Base-by-base conservation (phyloP, 208 protist species). In the Hexamita inflata region DNA sequence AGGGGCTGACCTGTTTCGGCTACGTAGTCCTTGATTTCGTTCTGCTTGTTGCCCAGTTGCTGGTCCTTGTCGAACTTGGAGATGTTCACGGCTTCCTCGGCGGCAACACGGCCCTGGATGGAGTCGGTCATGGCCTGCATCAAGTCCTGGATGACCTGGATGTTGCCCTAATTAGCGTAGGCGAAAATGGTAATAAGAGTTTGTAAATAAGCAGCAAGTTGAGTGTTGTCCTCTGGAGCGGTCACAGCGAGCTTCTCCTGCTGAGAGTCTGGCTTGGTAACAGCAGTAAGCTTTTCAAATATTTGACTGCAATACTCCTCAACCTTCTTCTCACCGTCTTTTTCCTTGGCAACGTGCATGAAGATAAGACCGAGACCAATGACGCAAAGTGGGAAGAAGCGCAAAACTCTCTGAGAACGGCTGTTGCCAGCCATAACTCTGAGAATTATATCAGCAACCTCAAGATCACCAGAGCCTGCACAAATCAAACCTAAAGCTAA, bases 161-260 rank as follows among this genome's bases (percentile, higher is more conserved):
- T 7, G 38, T 70, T 45, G n/a, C 35, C 35, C 7, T 7, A 42
- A n/a, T 15, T 15, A 19, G 64, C 9, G n/a, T 70, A 70, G 4
- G 34, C 64, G 42, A n/a, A 70, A 19, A 70, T 34, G 32, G 64
- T 70, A n/a, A 70, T 49, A 24, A 70, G 9, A 4, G 64, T 24
- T 38, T 70, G 35, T 4, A 70, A 9, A 38, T 70, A 70, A 45
- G 64, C 64, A 24, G 64, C 64, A 11, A 70, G 64, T 42, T 70
- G 38, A 2, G 9, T 35, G 15, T 70, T n/a, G 9, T 70, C 64
- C 40, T 70, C 64, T 70, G 15, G 11, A 40, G 34, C n/a, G n/a
- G 64, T n/a, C 4, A 70, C 38, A 28, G 64, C 30, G 11, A 35
- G 4, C 4, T 40, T 7, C n/a, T 70, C 64, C 7, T 40, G 7